phyloP scores from a whole-genome alignment of 768 basidiomycete genomes.

The Neoboletus magnificus region DNA sequence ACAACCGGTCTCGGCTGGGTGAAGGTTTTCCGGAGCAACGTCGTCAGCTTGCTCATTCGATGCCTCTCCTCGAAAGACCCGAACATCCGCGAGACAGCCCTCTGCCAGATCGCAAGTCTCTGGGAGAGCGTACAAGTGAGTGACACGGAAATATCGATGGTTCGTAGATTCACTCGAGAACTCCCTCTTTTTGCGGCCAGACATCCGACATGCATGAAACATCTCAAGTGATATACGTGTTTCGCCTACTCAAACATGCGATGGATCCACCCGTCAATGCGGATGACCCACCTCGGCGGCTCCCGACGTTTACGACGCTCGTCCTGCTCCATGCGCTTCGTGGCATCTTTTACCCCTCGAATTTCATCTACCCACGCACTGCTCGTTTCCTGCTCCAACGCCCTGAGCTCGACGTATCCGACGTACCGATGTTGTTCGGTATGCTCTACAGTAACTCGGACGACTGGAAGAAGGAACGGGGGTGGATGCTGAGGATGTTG shows the following conservation, averaged over 20 bases:
- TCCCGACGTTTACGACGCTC: constrained; percentile 78
- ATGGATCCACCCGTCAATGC: constrained; percentile 26
- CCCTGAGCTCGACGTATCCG: constrained; percentile 70
- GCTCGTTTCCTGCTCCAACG: constrained; percentile 89
- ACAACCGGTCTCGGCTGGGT: constrained; percentile 72
- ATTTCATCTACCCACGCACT: constrained; percentile 83
- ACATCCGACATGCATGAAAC: constrained; percentile 73
- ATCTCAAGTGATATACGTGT: constrained; percentile 66
- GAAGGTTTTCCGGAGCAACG: constrained; percentile 78
- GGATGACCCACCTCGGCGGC: constrained; percentile 53
- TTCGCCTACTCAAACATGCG: constrained; percentile 39
- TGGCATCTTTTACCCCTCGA: constrained; percentile 81
- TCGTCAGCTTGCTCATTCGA: constrained; percentile 69
- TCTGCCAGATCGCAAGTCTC: constrained; percentile 58
- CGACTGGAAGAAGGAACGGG: constrained; percentile 84
- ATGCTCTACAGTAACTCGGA: constrained; percentile 81
- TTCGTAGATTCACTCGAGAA: not conserved
- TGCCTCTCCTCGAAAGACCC: constrained; percentile 65
- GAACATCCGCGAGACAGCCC: constrained; percentile 56
- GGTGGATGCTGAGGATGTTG: constrained; percentile 84
- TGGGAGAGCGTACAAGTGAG: constrained; percentile 60
- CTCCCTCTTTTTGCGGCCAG: constrained; percentile 26
- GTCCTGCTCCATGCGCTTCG: constrained; percentile 80
- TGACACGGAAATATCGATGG: too few species aligned
- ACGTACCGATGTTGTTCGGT: constrained; percentile 88